phyloP scores from a whole-genome alignment of 345 rosid species.

The Eucalyptus sideroxylon region DNA sequence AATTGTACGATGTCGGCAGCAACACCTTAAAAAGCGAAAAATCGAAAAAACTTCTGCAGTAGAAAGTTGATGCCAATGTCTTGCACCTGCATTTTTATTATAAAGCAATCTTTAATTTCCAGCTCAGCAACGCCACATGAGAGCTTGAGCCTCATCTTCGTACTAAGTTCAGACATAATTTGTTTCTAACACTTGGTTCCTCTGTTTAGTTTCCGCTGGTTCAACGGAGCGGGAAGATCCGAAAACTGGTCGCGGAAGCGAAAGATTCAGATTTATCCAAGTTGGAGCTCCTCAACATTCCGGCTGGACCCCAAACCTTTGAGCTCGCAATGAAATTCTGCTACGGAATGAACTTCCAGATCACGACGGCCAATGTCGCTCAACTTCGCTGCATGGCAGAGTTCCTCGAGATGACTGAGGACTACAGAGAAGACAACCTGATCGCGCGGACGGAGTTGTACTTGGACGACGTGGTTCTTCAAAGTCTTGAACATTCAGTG shows the following conservation, averaged over 20 bases:
- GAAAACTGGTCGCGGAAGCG: constrained; percentile 49
- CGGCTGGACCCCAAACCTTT: constrained; percentile 65
- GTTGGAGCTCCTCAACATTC: constrained; percentile 50
- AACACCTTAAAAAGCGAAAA: neutral
- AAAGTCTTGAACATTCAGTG: constrained; percentile 50
- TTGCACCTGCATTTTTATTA: neutral
- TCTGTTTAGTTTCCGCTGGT: constrained; percentile 73
- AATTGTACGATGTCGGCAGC: neutral
- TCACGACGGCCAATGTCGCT: constrained; percentile 54
- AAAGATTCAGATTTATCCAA: constrained; percentile 35
- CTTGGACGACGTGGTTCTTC: constrained; percentile 41
- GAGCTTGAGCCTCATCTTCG: neutral
- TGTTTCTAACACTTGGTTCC: neutral
- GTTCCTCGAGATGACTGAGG: constrained; percentile 84
- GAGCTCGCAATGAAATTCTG: constrained; percentile 90
- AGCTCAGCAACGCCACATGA: neutral
- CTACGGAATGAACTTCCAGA: constrained; percentile 86
- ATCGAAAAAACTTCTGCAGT: neutral
- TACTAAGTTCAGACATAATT: neutral
- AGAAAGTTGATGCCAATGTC: neutral
- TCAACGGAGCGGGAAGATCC: constrained; percentile 68
- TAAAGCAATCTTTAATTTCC: neutral
- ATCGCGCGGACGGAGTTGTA: constrained; percentile 47
- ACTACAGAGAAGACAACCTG: constrained; percentile 59
- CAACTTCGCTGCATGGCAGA: constrained; percentile 60